These are phyloP conservation scores for Amphibolis antarctica DNA, from an alignment of 106 monocot genomes.

Conservation along the genomic window DNA sequence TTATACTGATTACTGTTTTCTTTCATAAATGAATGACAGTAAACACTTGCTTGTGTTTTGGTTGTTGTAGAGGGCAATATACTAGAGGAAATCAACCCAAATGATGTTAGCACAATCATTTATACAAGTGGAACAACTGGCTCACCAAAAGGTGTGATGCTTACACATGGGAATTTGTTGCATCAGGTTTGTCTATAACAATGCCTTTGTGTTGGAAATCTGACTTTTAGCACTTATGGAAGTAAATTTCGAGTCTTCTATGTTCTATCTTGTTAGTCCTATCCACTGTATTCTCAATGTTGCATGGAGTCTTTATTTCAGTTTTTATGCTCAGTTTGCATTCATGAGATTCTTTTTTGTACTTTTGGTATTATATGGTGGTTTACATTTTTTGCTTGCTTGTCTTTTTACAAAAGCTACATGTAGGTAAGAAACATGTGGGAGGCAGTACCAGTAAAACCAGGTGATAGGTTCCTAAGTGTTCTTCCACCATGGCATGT, in stretches of 20 bases:
- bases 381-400: neutral
- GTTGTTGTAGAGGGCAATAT: slow-evolving; percentile 25
- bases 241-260: no score
- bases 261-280: no score
- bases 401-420: neutral
- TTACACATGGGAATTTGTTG: slow-evolving; percentile 81
- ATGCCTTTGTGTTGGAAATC: neutral
- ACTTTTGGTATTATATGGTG: neutral
- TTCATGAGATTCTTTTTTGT: no score
- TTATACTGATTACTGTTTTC: no score
- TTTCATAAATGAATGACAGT: neutral
- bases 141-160: slow-evolving; percentile 88
- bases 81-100: slow-evolving; percentile 49
- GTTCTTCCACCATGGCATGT: slow-evolving; percentile 98
- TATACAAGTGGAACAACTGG: slow-evolving; percentile 98
- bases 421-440: slow-evolving; percentile 68
- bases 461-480: slow-evolving; percentile 81
- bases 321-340: no score
- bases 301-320: no score
- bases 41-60: neutral
- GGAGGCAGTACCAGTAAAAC: slow-evolving; percentile 65
- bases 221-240: neutral
- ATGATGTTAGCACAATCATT: slow-evolving; percentile 81
- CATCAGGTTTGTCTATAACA: slow-evolving; percentile 58
- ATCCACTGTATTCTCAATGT: no score